Conservation (phyloP, 1,284 basidiomycete species). For the Leccinum brunneo-olivaceum region DNA sequence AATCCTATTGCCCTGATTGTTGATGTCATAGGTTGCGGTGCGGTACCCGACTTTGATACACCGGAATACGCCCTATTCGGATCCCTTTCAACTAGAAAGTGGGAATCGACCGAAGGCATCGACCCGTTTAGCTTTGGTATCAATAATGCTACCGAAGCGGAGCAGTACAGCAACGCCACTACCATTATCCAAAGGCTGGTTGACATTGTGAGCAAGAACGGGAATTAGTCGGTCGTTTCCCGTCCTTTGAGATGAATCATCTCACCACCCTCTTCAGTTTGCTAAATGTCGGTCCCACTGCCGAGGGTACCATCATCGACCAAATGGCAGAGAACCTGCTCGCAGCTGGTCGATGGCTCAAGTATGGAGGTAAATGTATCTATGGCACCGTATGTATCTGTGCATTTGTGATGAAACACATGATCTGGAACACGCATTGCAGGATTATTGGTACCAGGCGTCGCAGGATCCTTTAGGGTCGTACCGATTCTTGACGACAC, state of each 20-base stretch:
- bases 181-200: constrained; percentile 46
- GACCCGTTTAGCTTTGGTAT: constrained; percentile 43
- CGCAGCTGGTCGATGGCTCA: constrained; percentile 46
- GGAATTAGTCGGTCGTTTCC: constrained; percentile 39
- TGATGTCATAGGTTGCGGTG: constrained; percentile 33
- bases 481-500: constrained; percentile 46
- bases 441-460: constrained; percentile 40
- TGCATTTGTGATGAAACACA: neutral
- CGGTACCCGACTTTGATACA: constrained; percentile 49
- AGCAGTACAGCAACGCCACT: constrained; percentile 44
- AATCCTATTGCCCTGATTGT: neutral
- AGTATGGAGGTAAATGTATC: constrained; percentile 43
- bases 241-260: neutral
- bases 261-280: constrained; percentile 30
- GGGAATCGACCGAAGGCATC: constrained; percentile 54
- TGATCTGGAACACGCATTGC: neutral
- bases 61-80: constrained; percentile 51
- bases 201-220: constrained; percentile 52
- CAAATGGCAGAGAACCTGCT: constrained; percentile 43
- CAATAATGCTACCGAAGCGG: constrained; percentile 37
- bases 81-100: constrained; percentile 42
- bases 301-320: constrained; percentile 45
- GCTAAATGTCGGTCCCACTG: constrained; percentile 48
- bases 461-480: constrained; percentile 35
- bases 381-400: constrained; percentile 42